Evolutionary conservation across 768 basidiomycete genomes (phyloP).

Genomic region (Tulasnella sp.): DNA sequence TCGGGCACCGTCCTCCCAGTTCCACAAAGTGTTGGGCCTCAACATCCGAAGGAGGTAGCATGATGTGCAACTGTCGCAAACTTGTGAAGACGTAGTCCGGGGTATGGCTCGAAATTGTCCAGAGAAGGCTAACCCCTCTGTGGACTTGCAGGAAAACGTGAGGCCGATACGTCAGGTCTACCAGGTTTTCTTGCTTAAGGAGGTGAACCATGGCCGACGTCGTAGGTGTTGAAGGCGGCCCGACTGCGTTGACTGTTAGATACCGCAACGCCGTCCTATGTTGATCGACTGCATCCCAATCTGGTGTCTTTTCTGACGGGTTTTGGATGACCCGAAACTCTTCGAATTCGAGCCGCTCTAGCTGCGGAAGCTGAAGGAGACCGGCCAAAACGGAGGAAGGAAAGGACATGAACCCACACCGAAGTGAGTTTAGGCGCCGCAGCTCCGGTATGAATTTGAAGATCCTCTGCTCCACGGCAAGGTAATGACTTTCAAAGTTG

Average conservation of each 20-base stretch:
- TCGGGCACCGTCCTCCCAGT: not conserved
- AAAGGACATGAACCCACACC: not conserved
- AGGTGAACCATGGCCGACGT: not conserved
- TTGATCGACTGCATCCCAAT: not conserved
- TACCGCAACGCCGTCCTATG: not conserved
- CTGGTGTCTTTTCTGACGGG: not conserved
- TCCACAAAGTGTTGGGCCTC: not conserved
- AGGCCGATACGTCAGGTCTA: not conserved
- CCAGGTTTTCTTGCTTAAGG: not conserved
- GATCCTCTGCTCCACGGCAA: not conserved
- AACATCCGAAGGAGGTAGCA: not conserved
- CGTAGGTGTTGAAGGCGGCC: not conserved
- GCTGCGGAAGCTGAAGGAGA: not conserved
- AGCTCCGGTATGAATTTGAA: not conserved
- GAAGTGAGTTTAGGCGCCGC: not conserved
- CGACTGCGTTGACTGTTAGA: not conserved
- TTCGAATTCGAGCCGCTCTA: not conserved
- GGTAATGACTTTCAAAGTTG: not conserved
- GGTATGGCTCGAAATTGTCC: not conserved
- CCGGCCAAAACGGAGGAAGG: not conserved
- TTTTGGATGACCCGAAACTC: not conserved
- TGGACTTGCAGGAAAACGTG: not conserved
- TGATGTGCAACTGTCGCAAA: not conserved
- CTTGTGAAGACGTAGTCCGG: not conserved
- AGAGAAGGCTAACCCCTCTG: not conserved